phyloP scores from a whole-genome alignment of 1,139 yeast species.

The Sugiyamaella xylanicola region DNA sequence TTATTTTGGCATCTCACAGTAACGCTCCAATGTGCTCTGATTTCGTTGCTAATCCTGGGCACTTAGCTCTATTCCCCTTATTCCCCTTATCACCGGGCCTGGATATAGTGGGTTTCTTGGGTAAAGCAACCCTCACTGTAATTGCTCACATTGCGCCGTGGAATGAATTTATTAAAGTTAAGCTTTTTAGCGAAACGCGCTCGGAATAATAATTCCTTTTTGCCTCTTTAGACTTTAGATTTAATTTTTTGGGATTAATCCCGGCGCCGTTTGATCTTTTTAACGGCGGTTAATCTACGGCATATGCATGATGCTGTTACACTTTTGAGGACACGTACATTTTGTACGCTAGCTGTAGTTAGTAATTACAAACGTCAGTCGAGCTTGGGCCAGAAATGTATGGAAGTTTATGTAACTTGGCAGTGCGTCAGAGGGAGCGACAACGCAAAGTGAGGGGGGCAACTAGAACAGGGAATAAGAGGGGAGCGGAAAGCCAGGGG shows the following conservation, averaged over 20 bases:
- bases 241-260: not conserved
- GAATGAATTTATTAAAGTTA: not conserved
- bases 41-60: too few species aligned
- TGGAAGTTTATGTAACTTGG: not conserved
- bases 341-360: not conserved
- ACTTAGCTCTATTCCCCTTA: too few species aligned
- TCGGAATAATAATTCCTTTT: slow-evolving; percentile 1
- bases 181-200: not conserved
- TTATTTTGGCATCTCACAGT: too few species aligned
- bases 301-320: not conserved
- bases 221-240: not conserved
- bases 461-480: too few species aligned
- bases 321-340: not conserved
- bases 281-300: not conserved
- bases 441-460: not conserved
- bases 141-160: too few species aligned
- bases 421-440: not conserved
- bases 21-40: too few species aligned
- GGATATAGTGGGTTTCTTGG: too few species aligned
- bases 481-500: not conserved
- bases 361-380: not conserved
- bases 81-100: too few species aligned
- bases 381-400: slow-evolving; percentile 1
- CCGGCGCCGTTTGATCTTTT: not conserved
- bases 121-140: too few species aligned